Percentiles rank a stretch among this genome's conserved stretches.
Evolutionary conservation across 805 yeast genomes (phyloP).

Genomic region (Scheffersomyces amazonensis): DNA sequence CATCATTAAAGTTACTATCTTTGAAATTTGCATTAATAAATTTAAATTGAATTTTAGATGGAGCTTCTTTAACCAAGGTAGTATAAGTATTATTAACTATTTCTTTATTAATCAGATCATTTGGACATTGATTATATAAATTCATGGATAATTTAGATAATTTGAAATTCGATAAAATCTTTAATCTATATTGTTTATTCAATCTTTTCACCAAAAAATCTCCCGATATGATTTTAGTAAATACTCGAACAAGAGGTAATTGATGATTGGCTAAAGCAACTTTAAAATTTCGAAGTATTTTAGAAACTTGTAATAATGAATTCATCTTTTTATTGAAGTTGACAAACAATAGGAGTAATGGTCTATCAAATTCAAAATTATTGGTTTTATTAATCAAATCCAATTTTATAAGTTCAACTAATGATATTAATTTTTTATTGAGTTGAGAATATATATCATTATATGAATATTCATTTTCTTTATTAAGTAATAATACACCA

Average conservation of each 20-base stretch:
- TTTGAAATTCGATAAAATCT: conserved; percentile 29
- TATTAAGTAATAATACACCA: conserved; percentile 24
- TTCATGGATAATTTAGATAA: conserved; percentile 47
- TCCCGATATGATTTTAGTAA: conserved; percentile 35
- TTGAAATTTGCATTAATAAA: conserved; percentile 19
- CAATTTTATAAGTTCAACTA: conserved; percentile 36
- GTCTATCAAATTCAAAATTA: conserved; percentile 42
- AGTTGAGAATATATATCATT: conserved; percentile 27
- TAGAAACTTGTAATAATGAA: conserved; percentile 46
- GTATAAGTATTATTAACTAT: conserved; percentile 18
- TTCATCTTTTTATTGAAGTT: conserved; percentile 40
- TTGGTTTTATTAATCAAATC: conserved; percentile 41
- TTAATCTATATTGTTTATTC: conserved; percentile 13
- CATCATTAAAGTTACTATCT: conserved; percentile 45
- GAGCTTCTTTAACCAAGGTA: conserved; percentile 36
- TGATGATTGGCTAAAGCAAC: conserved; percentile 33
- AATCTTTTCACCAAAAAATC: conserved; percentile 19
- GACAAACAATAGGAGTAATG: conserved; percentile 50
- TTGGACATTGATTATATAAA: conserved; percentile 58
- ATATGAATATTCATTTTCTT: conserved; percentile 16
- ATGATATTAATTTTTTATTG: conserved; percentile 23
- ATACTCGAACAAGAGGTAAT: conserved; percentile 36
- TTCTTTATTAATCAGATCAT: conserved; percentile 13
- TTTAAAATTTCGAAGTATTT: conserved; percentile 47
- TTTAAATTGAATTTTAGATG: conserved; percentile 33